phyloP scores from a whole-genome alignment of 2,329 filamentous ascomycete genomes.

The Stemphylium vesicarium region DNA sequence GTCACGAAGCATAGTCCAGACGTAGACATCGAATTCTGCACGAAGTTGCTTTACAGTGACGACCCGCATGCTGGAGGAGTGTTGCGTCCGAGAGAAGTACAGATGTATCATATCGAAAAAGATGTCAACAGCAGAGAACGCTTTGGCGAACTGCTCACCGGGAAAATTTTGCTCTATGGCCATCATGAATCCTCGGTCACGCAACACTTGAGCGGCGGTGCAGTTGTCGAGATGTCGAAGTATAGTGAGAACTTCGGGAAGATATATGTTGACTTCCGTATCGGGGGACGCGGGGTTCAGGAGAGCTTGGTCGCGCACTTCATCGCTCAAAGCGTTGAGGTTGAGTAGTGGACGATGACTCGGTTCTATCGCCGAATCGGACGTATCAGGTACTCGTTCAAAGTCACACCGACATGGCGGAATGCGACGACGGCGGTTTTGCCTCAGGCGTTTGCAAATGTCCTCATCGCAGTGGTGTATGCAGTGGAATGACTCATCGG shows the following conservation, averaged over 20 bases:
- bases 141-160: too few relatives aligned
- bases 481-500: not conserved
- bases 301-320: not conserved
- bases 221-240: not conserved
- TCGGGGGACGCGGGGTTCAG: not conserved
- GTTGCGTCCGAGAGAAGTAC: conserved; percentile 12
- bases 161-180: too few relatives aligned
- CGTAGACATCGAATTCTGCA: conserved; percentile 1
- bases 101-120: conserved; percentile 3
- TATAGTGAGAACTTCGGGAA: not conserved
- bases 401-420: not conserved
- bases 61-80: not conserved
- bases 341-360: not conserved
- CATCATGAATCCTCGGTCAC: too few relatives aligned
- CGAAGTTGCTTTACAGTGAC: not conserved
- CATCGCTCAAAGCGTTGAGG: not conserved
- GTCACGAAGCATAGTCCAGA: conserved; percentile 6
- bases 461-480: not conserved
- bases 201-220: too few relatives aligned
- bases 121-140: too few relatives aligned
- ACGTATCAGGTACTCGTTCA: too few relatives aligned
- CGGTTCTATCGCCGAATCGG: not conserved
- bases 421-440: too few relatives aligned
- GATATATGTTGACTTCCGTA: not conserved
- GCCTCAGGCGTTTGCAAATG: not conserved